These are phyloP conservation scores for Neurospora pannonica DNA, from an alignment of 495 filamentous ascomycete species.

Conservation along the genomic window DNA sequence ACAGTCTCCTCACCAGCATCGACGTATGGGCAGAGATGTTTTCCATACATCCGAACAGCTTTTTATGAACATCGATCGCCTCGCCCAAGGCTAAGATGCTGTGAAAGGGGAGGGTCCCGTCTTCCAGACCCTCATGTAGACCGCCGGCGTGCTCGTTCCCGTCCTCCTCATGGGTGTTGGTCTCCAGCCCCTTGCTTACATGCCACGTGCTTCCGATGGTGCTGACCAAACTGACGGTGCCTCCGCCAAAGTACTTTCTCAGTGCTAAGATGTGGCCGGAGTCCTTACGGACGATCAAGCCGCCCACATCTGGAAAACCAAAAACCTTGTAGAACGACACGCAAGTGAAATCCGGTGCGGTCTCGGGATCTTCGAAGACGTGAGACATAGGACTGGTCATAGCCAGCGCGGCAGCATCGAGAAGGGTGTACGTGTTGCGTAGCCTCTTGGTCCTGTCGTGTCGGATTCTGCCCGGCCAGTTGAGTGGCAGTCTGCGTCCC, in stretches of 20 bases:
- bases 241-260: constrained; percentile 67
- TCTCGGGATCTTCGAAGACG: constrained; percentile 44
- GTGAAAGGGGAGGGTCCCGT: constrained; percentile 74
- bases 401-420: constrained; percentile 66
- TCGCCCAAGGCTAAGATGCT: constrained; percentile 61
- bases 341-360: constrained; percentile 62
- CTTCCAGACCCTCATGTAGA: constrained; percentile 61
- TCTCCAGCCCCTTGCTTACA: constrained; percentile 43
- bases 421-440: constrained; percentile 51
- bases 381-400: constrained; percentile 53
- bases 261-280: constrained; percentile 53
- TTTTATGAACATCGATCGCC: constrained; percentile 56
- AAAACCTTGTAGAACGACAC: constrained; percentile 78
- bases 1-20: constrained; percentile 43
- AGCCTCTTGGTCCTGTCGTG: constrained; percentile 15
- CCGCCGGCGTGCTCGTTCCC: neutral
- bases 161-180: neutral
- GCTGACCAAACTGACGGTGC: constrained; percentile 63
- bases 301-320: constrained; percentile 69
- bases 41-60: constrained; percentile 53
- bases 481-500: constrained; percentile 54
- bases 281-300: constrained; percentile 54
- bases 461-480: constrained; percentile 49
- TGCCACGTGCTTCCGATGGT: constrained; percentile 53
- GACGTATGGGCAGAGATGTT: constrained; percentile 55